A percentile compares a stretch with the other conserved stretches of the same genome.
Evolutionary conservation across 2,329 filamentous ascomycete genomes (phyloP).

Genomic region (Aspergillus piperis): DNA sequence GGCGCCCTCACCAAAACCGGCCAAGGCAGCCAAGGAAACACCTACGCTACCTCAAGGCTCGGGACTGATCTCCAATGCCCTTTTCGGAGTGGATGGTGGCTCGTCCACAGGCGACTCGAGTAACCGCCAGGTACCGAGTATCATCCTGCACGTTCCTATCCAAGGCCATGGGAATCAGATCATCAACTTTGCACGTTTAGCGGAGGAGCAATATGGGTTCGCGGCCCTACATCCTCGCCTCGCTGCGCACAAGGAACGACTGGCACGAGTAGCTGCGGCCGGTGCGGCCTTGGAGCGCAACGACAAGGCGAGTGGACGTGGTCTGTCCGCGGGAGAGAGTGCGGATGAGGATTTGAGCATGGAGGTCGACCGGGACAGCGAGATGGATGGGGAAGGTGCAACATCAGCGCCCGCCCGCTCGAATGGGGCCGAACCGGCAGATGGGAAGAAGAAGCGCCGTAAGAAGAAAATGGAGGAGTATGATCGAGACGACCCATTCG

Average conservation of each 20-base stretch:
- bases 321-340: constrained; percentile 71
- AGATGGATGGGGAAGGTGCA: constrained; percentile 51
- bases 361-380: constrained; percentile 75
- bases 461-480: constrained; percentile 71
- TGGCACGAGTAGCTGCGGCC: constrained; percentile 83
- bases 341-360: constrained; percentile 77
- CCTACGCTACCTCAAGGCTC: constrained; percentile 63
- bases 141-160: constrained; percentile 80
- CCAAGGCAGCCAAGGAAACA: constrained; percentile 55
- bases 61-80: constrained; percentile 63
- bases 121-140: constrained; percentile 64
- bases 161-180: constrained; percentile 83
- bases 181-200: constrained; percentile 91
- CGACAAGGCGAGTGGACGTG: constrained; percentile 65
- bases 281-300: constrained; percentile 80
- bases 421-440: constrained; percentile 55
- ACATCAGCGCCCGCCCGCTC: constrained; percentile 54
- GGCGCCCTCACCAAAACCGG: constrained; percentile 57
- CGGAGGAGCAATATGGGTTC: constrained; percentile 91
- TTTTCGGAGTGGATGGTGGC: constrained; percentile 57
- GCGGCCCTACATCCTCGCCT: constrained; percentile 89
- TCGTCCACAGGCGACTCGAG: constrained; percentile 41
- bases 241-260: constrained; percentile 82
- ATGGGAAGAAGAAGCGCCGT: constrained; percentile 70
- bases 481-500: constrained; percentile 67